Conservation (phyloP, 805 yeast species). For the Candida yuanshanica region DNA sequence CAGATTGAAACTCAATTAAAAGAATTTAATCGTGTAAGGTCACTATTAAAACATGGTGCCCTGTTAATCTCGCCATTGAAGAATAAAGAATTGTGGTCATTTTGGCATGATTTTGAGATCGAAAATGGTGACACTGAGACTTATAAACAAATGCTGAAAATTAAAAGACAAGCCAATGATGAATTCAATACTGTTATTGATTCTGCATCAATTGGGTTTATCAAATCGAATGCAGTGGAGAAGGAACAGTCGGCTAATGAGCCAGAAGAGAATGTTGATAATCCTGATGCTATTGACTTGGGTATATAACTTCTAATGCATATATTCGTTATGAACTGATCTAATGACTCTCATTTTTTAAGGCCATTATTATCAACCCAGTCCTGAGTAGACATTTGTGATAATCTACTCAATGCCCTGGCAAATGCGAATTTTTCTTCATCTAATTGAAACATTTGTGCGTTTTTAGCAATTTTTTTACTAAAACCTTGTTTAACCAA, state of each 20-base stretch:
- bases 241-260: conserved; percentile 25
- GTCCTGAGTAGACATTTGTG: conserved; percentile 90
- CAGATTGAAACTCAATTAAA: conserved; percentile 46
- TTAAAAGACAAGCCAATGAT: conserved; percentile 39
- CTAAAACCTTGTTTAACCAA: conserved; percentile 72
- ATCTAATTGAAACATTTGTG: conserved; percentile 78
- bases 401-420: conserved; percentile 82
- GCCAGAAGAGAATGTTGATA: conserved; percentile 20
- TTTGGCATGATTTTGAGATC: conserved; percentile 74
- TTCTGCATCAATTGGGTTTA: conserved; percentile 41
- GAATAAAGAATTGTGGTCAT: conserved; percentile 44
- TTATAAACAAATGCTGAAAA: conserved; percentile 67
- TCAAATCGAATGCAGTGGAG: conserved; percentile 35
- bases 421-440: conserved; percentile 97
- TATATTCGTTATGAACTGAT: background rate
- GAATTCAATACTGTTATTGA: conserved; percentile 25
- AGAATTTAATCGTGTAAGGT: conserved; percentile 58
- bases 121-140: conserved; percentile 64
- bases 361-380: conserved; percentile 61
- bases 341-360: conserved; percentile 1
- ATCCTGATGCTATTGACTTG: conserved; percentile 59
- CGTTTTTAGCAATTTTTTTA: conserved; percentile 61
- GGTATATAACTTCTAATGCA: conserved; percentile 33
- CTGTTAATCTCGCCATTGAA: conserved; percentile 32
- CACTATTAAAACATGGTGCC: conserved; percentile 51